phyloP scores from a whole-genome alignment of 179 eudicot species.

The Beta lomatogona region DNA sequence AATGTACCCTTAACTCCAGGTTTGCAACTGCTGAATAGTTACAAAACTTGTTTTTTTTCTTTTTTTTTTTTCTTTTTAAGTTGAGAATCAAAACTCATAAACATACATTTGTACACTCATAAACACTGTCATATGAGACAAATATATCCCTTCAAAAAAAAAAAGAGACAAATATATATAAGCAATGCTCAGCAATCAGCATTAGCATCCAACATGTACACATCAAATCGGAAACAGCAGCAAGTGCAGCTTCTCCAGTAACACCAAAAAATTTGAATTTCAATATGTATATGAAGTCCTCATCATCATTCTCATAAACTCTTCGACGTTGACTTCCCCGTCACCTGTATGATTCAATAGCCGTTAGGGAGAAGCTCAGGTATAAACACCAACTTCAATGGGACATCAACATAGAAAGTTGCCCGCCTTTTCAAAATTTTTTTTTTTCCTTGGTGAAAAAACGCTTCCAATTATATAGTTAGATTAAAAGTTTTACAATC shows the following conservation, averaged over 20 bases:
- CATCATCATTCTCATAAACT: constrained; percentile 93
- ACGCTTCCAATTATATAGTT: no score
- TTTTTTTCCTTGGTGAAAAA: not conserved
- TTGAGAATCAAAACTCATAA: no score
- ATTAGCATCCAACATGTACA: not conserved
- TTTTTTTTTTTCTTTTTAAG: no score
- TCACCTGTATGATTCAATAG: constrained; percentile 60
- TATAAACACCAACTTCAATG: not conserved
- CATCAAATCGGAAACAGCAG: not conserved
- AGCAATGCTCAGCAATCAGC: not conserved
- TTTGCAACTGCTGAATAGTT: no score
- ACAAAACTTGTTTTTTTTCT: no score
- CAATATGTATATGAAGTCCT: constrained; percentile 71
- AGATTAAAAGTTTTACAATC: no score
- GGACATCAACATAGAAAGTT: not conserved
- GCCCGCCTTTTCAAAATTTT: not conserved
- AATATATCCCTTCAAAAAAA: no score
- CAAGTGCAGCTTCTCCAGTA: not conserved
- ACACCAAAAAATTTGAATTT: constrained; percentile 1
- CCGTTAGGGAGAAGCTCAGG: not conserved
- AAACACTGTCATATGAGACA: no score
- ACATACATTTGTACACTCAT: no score
- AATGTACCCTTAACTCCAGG: no score
- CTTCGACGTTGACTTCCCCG: constrained; percentile 85
- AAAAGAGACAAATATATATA: no score